Base-by-base conservation (phyloP, 306 rosid genomes). In the Geum urbanum region DNA sequence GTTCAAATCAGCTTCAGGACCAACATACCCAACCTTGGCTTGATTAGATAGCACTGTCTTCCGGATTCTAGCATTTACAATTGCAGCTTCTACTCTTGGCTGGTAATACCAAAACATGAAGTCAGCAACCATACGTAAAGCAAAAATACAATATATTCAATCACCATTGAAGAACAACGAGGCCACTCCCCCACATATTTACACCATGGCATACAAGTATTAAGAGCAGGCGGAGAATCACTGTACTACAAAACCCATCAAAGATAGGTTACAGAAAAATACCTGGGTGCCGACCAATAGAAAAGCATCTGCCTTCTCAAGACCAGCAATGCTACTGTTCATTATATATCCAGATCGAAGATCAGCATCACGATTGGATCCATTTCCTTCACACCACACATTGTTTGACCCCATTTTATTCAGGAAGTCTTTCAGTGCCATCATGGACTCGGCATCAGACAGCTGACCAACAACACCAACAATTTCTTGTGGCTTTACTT, bases 31-130 rank as follows among this genome's bases (percentile, higher is more conserved):
- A 51, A 95, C 99, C 76, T 89, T 87, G 77, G 97, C 95, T 13
- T 84, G 86, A 72, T 68, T 85, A 77, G 95, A 81, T 47, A 69
- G 74, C 71, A 95, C 99, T 41, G 96, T 77, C 84, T 95, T 95
- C 66, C 81, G 86, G 70, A 95, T 95, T 88, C 97, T 87, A 63
- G 99, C 97, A 87, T 95, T 95, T 71, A 95, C 90, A 86, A 95
- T 89, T 43, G 99, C 97, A 77, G 99, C 99, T 89, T 95, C 99
- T 46, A 89, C 91, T 53, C 97, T 86, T 74, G 99, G 97, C 99
- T 95, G 87, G 78, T 81, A 72, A 54, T 78, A 70, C 12, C 24
- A 76, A 52, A 70, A 44, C 16, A 57, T 67, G 79, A 79, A n/a
- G 55, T 63, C 13, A 24, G 61, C 66, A 60, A 61, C 16, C 41